These are phyloP conservation scores for Lactifluus hygrophoroides DNA, from an alignment of 768 basidiomycete species.

Conservation along the genomic window DNA sequence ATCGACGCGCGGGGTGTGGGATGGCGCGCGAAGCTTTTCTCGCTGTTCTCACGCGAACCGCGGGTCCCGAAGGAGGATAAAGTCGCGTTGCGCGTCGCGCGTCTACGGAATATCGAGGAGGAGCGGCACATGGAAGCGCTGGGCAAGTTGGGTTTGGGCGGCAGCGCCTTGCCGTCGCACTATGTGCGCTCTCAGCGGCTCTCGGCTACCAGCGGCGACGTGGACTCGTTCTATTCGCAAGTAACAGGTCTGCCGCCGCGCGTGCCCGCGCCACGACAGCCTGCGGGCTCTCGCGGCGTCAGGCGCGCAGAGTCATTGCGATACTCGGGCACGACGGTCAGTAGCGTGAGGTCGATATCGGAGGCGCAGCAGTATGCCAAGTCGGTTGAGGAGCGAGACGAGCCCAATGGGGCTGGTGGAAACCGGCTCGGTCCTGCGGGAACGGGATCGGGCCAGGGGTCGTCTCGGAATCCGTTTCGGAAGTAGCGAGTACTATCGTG, in stretches of 20 bases:
- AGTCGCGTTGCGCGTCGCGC: constrained; percentile 29
- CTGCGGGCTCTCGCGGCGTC: constrained; percentile 33
- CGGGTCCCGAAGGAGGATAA: constrained; percentile 13
- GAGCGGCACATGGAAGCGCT: constrained; percentile 37
- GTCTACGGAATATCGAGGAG: constrained; percentile 42
- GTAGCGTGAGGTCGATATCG: constrained; percentile 33
- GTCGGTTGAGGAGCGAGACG: constrained; percentile 30
- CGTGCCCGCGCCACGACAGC: constrained; percentile 66
- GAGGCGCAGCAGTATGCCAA: constrained; percentile 56
- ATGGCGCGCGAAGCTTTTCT: constrained; percentile 50
- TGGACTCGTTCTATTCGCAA: constrained; percentile 58
- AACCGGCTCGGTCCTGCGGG: background rate
- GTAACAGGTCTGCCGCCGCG: constrained; percentile 53
- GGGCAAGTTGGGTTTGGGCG: constrained; percentile 24
- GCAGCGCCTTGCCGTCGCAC: constrained; percentile 16
- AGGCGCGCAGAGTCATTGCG: constrained; percentile 34
- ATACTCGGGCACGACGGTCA: constrained; percentile 40
- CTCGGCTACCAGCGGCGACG: constrained; percentile 32
- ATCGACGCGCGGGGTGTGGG: constrained; percentile 34
- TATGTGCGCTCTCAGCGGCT: constrained; percentile 18
- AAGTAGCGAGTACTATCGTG: too few relatives aligned
- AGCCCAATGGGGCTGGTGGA: background rate
- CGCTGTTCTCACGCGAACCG: constrained; percentile 42
- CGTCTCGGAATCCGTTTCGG: constrained; percentile 10
- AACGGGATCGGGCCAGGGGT: background rate